Base-by-base conservation (phyloP, 2,329 filamentous ascomycete species). In the Colletotrichum spinosum region DNA sequence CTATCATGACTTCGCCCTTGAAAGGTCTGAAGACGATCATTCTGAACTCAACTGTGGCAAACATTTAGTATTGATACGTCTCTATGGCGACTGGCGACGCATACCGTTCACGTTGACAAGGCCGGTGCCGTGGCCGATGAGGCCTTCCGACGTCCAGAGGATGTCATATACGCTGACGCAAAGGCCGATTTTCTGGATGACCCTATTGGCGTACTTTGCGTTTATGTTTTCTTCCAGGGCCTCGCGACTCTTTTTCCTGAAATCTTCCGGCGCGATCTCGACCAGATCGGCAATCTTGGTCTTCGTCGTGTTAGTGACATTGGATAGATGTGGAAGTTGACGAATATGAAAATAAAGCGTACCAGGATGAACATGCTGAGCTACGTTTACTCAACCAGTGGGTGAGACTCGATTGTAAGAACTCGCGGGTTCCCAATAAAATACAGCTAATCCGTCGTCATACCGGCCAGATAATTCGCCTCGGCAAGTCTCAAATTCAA, bases 171-270 rank as follows among this genome's bases (percentile, higher is more conserved):
- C 88, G 75, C 92, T 95, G 71, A 99, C 91, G 74, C 94, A 97
- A 4, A 99, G 89, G 10, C 96, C 96, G 65, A 98, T 90, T 74
- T 96, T 96, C 76, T 97, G 95, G 67, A 99, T 93, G 25, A 94
- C 92, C 79, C 95, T 96, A 81, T 99, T 97, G 65, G 95, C 90
- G 78, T 97, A 99, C 80, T 99, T 99, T 69, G 90, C 86, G 77
- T 99, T 98, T 80, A 99, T 96, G 73, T 96, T 96, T 81, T 99
- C 94, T 79, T 97, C 94, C 69, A 99, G 93, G 1, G 94, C 93
- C 68, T 94, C 87, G 38, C 88, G 86, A 74, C 92, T 97, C 67
- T 88, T 85, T 78, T 96, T 96, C 67, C 89, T 86, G 75, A 98
- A 97, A 75, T 97, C 92, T 73, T 93, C 88, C 2, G 96, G 96